A percentile compares a stretch with the other conserved stretches of the same genome.
Evolutionary conservation across 805 yeast species (phyloP).

Genomic region (Komagataella pastoris): DNA sequence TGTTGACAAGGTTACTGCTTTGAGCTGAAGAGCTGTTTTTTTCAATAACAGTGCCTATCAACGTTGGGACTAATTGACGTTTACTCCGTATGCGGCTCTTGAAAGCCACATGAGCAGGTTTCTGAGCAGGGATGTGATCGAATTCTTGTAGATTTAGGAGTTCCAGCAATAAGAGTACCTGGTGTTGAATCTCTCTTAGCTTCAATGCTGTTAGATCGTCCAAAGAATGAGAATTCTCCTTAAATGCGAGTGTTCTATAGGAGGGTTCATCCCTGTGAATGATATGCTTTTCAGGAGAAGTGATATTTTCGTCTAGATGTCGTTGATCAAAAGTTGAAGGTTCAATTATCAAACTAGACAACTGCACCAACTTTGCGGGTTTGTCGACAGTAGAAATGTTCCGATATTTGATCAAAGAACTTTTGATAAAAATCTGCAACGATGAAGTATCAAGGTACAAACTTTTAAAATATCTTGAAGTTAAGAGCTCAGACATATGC

Average conservation of each 20-base stretch:
- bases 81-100: slow-evolving; percentile 13
- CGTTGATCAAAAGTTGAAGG: background rate
- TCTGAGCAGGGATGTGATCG: background rate
- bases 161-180: slow-evolving; percentile 15
- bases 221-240: background rate
- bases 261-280: background rate
- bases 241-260: background rate
- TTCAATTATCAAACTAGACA: background rate
- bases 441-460: background rate
- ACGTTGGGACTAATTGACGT: slow-evolving; percentile 18
- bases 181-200: slow-evolving; percentile 15
- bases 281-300: background rate
- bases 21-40: slow-evolving; percentile 1
- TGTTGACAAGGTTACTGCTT: background rate
- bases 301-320: background rate
- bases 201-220: slow-evolving; percentile 7
- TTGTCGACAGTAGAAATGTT: background rate
- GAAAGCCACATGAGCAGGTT: slow-evolving; percentile 1
- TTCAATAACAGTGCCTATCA: slow-evolving; percentile 16
- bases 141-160: slow-evolving; percentile 7
- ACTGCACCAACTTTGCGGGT: background rate
- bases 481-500: background rate
- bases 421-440: background rate
- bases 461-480: background rate
- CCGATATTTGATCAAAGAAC: background rate